Base-by-base conservation (phyloP, 192 early-diverging fungal species). In the Fimicolochytrium jonesii region DNA sequence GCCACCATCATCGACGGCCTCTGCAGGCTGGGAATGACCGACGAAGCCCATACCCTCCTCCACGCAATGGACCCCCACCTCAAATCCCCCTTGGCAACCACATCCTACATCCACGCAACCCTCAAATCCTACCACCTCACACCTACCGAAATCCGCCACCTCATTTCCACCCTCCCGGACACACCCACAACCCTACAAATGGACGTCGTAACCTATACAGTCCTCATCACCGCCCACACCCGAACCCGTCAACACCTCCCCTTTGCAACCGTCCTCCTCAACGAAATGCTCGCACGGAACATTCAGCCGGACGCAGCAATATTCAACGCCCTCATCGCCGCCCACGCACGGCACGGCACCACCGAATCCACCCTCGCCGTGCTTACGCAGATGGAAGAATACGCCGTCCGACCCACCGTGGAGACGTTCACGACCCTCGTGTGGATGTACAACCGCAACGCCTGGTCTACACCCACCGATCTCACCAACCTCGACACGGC, bases 401-500 rank as follows among this genome's bases (percentile, higher is more conserved):
- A 22, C 7, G 55, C 31, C 20, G 33, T 66, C 15, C 18, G 22
- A 3, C 64, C 64, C 17, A 56, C 51, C 28, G 64, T 66, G 9
- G 42, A 58, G 0, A 57, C 54, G 17, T 58, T 66, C 26, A 66
- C 64, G 6, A 66, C 45, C 3, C 33, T 66, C 31, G 47, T 66
- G 4, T 37, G 49, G 36, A 51, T 62, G 60, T 62, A 62, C 30
- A 37, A 22, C 13, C 45, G 49, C 5, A n/a, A 62, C 22, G 9
- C 50, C 30, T 31, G 5, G 7, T 30, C 30, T 7, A 32, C 9
- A 11, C 9, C 37, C 10, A 39, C 17, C 37, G 37, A 39, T 39
- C 37, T 9, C 10, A 17, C 9, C 17, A 9, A 9, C 37, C 10
- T 39, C 10, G 37, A 20, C 28, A 23, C 37, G 10, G 37, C 52